Conservation (phyloP, 2,329 filamentous ascomycete genomes). For the Tolypocladium nubicola region DNA sequence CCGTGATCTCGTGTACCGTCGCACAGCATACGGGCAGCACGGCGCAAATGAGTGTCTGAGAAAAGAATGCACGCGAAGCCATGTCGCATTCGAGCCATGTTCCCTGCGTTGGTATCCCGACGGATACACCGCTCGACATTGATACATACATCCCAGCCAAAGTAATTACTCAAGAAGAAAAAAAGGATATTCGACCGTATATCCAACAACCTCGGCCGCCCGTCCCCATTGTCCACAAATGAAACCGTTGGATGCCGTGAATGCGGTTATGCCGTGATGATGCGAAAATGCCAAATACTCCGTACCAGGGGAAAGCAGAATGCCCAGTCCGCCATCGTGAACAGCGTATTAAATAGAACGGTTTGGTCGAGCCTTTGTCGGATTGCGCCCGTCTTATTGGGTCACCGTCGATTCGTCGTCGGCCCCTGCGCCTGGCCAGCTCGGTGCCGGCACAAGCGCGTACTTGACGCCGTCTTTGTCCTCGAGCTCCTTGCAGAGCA, state of each 20-base stretch:
- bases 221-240: neutral
- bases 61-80: neutral
- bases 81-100: no score
- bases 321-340: neutral
- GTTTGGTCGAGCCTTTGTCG: neutral
- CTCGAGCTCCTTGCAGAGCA: slow-evolving; percentile 43
- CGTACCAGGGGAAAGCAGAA: neutral
- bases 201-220: neutral
- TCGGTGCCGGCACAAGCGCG: slow-evolving; percentile 21
- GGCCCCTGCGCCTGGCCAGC: slow-evolving; percentile 14
- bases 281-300: neutral
- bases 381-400: neutral
- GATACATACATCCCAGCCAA: neutral
- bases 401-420: neutral
- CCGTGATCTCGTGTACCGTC: neutral
- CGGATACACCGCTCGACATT: no score
- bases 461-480: slow-evolving; percentile 30
- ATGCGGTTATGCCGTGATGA: neutral
- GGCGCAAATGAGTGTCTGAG: neutral
- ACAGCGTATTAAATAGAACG: neutral
- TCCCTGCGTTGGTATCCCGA: neutral
- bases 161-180: neutral
- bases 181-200: no score
- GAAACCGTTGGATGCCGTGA: neutral
- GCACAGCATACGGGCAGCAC: neutral